A percentile compares a stretch with the other conserved stretches of the same genome.
These are phyloP conservation scores for Leccinellum albellum DNA, from an alignment of 768 basidiomycete species.

Conservation along the genomic window DNA sequence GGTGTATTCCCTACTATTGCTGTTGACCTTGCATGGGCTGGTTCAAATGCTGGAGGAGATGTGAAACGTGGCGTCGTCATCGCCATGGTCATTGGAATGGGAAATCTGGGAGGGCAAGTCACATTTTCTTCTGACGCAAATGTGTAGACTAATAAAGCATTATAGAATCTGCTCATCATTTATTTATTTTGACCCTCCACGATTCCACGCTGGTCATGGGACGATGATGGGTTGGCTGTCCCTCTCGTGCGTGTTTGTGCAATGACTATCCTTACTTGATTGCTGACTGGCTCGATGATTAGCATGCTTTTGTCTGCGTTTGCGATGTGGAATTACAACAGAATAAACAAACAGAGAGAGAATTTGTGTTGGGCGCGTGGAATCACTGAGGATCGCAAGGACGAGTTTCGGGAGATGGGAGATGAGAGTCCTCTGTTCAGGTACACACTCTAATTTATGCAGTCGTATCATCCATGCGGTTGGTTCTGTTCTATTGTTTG, in stretches of 20 bases:
- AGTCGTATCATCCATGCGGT: background rate
- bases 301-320: slow-evolving; percentile 41
- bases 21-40: slow-evolving; percentile 51
- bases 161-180: slow-evolving; percentile 41
- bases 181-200: slow-evolving; percentile 37
- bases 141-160: slow-evolving; percentile 1
- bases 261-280: slow-evolving; percentile 14
- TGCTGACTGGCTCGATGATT: slow-evolving; percentile 25
- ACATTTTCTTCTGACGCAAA: slow-evolving; percentile 6
- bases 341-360: slow-evolving; percentile 48
- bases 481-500: background rate
- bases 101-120: slow-evolving; percentile 50
- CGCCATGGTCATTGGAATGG: slow-evolving; percentile 52
- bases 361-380: slow-evolving; percentile 40
- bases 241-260: slow-evolving; percentile 17
- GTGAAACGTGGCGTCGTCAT: slow-evolving; percentile 48
- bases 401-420: slow-evolving; percentile 47
- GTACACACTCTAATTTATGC: slow-evolving; percentile 24
- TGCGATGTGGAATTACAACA: slow-evolving; percentile 47
- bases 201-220: slow-evolving; percentile 37
- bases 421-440: slow-evolving; percentile 56
- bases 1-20: slow-evolving; percentile 52
- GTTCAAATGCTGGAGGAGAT: slow-evolving; percentile 54
- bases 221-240: slow-evolving; percentile 36
- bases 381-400: slow-evolving; percentile 37